Evolutionary conservation across 2,329 filamentous ascomycete species (phyloP), one percentile per base, ranked within the genome.

Genomic region (Pyrenochaeta sp.): DNA sequence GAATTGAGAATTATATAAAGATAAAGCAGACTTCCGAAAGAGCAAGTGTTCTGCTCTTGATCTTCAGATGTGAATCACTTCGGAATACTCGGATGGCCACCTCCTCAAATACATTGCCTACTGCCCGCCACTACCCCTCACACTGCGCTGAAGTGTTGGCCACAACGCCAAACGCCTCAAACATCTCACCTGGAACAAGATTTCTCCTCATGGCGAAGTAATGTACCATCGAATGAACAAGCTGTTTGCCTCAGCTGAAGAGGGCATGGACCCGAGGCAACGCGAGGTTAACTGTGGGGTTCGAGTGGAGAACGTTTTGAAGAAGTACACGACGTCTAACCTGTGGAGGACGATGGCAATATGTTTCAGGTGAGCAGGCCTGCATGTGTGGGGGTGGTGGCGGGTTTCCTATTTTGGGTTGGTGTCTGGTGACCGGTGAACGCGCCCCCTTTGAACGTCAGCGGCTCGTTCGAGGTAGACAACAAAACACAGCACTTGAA

Each of bases 401-500:
- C 13, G 9, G n/a, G 37, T n/a, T 27, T 22, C 27, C 39, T 5
- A 12, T 34, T 30, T 15, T 4, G 37, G 25, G 24, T 28, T 42
- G 27, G 49, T 30, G 25, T 51, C 25, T 27, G 32, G 46, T 6
- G 15, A 51, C 49, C 37, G 49, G 49, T 51, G 48, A 50, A 50
- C 22, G 24, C 19, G 25, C 34, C 13, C 22, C 19, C 19, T 22
- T n/a, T 5, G 22, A 22, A 30, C 28, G 19, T 19, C 19, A 19
- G 19, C 19, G 19, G 19, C 19, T 19, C 19, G 19, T 19, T 19
- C 19, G 19, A 19, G 19, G 19, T 19, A 19, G 19, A 19, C 19
- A 19, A 19, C 19, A 19, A 19, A 19, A 19, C 19, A 19, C 19
- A 19, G 19, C 19, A 19, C 19, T 19, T 19, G 19, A 19, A 19